These are phyloP conservation scores for Hansfordia pulvinata DNA, from an alignment of 2,329 filamentous ascomycete species.

Conservation along the genomic window DNA sequence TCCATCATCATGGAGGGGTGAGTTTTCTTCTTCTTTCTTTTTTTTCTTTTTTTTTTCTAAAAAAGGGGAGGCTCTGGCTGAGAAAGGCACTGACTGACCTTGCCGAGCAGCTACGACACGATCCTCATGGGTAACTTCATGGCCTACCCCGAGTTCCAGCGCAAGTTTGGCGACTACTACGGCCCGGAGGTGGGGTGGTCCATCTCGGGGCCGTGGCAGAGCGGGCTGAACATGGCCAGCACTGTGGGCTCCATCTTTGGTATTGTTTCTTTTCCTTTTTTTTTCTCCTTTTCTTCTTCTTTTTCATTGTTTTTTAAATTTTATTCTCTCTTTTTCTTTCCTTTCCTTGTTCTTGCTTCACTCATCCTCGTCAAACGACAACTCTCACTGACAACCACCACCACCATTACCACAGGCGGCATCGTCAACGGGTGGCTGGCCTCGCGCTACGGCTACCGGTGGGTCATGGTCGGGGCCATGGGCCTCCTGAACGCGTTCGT, in stretches of 20 bases:
- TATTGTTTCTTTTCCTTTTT: no score
- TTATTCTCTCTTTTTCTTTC: no score
- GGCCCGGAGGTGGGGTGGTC: conserved; percentile 10
- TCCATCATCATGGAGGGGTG: conserved; percentile 19
- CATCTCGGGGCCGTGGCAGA: conserved; percentile 15
- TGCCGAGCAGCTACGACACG: conserved; percentile 14
- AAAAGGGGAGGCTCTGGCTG: no score
- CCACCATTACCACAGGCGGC: conserved; percentile 8
- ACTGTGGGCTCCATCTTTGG: conserved; percentile 15
- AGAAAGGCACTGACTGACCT: no score
- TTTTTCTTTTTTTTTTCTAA: no score
- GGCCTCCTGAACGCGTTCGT: conserved; percentile 14
- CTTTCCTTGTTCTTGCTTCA: no score
- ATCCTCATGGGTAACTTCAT: conserved; percentile 17
- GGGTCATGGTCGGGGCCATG: conserved; percentile 15
- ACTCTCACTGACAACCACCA: not conserved
- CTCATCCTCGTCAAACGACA: no score
- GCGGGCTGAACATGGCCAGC: conserved; percentile 14
- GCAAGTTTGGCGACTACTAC: conserved; percentile 15
- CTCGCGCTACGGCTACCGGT: conserved; percentile 14
- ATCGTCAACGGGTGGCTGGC: conserved; percentile 15
- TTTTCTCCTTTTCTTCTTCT: no score
- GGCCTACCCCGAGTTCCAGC: conserved; percentile 15
- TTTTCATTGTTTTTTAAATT: no score
- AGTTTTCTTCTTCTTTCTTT: conserved; percentile 1